Conservation (phyloP, 2,329 filamentous ascomycete genomes). For the Monosporascus cannonballus region DNA sequence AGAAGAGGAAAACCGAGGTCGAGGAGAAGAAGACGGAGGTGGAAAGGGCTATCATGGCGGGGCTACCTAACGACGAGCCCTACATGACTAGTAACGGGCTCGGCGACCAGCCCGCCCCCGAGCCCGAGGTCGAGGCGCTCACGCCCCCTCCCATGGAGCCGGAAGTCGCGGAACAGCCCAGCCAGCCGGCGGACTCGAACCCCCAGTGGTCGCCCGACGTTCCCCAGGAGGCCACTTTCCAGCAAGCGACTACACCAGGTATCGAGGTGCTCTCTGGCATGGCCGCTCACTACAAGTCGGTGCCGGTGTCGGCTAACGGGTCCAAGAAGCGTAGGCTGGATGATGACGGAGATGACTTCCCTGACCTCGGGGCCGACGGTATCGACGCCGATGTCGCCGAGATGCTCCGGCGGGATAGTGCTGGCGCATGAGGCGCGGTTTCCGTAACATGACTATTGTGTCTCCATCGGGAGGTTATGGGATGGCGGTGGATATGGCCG, state of each 20-base stretch:
- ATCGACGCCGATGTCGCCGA: conserved; percentile 53
- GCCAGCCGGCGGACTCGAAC: conserved; percentile 11
- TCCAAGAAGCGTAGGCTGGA: conserved; percentile 53
- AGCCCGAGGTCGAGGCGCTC: conserved; percentile 74
- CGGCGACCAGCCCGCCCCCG: conserved; percentile 41
- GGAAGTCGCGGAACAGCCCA: conserved; percentile 13
- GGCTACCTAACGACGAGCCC: conserved; percentile 56
- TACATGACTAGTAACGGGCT: conserved; percentile 42
- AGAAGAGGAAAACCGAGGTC: conserved; percentile 61
- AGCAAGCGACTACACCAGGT: conserved; percentile 21
- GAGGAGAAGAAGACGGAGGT: conserved; percentile 83
- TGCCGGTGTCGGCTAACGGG: conserved; percentile 44
- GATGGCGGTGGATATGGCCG: too few relatives aligned
- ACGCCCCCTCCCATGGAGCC: conserved; percentile 64
- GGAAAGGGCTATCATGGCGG: conserved; percentile 85
- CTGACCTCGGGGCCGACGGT: conserved; percentile 46
- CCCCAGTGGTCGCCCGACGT: conserved; percentile 15
- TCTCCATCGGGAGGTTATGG: too few relatives aligned
- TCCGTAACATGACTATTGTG: too few relatives aligned
- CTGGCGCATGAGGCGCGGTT: conserved; percentile 6
- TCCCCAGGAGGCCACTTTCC: conserved; percentile 16
- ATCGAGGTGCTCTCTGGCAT: conserved; percentile 35
- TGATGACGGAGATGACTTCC: conserved; percentile 43
- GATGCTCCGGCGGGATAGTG: conserved; percentile 42
- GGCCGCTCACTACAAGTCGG: conserved; percentile 40